Percentiles rank a stretch among this genome's conserved stretches.
phyloP scores from a whole-genome alignment of 2,329 filamentous ascomycete genomes.

The Colletotrichum paranaense region DNA sequence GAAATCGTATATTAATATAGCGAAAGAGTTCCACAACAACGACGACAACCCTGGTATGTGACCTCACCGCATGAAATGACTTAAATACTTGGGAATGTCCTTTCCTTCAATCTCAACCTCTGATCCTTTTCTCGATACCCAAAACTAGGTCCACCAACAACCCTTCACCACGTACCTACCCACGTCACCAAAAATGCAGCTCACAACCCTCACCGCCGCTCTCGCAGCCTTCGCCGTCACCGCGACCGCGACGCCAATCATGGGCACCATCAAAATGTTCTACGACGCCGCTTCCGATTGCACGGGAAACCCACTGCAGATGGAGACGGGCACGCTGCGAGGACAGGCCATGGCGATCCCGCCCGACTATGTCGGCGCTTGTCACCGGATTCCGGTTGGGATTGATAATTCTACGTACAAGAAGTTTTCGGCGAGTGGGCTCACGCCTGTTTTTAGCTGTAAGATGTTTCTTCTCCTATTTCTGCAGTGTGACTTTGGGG shows the following conservation, averaged over 20 bases:
- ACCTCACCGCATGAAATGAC: background rate
- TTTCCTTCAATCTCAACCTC: background rate
- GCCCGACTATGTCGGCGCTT: background rate
- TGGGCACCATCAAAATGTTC: constrained; percentile 30
- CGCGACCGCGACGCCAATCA: constrained; percentile 12
- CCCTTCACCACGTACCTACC: background rate
- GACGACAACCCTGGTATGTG: background rate
- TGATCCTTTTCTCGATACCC: background rate
- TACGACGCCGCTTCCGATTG: constrained; percentile 18
- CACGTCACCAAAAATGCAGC: constrained; percentile 1
- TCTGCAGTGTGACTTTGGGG: background rate
- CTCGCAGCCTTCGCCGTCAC: constrained; percentile 18
- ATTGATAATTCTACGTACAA: constrained; percentile 17
- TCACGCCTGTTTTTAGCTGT: constrained; percentile 15
- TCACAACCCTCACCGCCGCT: constrained; percentile 7
- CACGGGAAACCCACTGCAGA: background rate
- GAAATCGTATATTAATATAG: background rate
- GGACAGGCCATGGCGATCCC: constrained; percentile 10
- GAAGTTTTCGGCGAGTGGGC: constrained; percentile 9
- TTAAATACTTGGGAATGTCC: background rate
- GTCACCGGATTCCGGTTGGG: background rate
- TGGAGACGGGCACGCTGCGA: background rate
- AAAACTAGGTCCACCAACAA: too few species aligned
- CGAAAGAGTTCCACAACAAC: background rate
- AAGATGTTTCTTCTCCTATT: background rate